These are phyloP conservation scores for Lentinula aciculospora DNA, from an alignment of 768 basidiomycete genomes.

Conservation along the genomic window DNA sequence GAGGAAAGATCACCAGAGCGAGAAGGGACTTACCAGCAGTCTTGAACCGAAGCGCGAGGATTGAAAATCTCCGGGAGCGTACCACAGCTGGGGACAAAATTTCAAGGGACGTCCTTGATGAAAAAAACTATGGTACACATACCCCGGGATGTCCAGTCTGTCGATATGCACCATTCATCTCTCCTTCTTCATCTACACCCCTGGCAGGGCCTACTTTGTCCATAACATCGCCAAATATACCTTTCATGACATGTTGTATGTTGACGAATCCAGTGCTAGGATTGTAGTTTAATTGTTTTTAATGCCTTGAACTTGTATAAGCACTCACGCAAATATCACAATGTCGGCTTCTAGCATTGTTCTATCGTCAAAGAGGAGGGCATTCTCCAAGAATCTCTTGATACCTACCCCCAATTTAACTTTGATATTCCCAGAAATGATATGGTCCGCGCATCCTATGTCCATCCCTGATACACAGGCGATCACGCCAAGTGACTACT, in stretches of 20 bases:
- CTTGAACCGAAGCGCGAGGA: slow-evolving; percentile 20
- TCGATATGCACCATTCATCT: slow-evolving; percentile 20
- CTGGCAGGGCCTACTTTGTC: slow-evolving; percentile 13
- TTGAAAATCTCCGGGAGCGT: slow-evolving; percentile 21
- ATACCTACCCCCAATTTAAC: slow-evolving; percentile 49
- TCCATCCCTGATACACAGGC: slow-evolving; percentile 25
- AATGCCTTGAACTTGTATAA: background rate
- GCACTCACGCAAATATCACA: slow-evolving; percentile 36
- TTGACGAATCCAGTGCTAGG: slow-evolving; percentile 21
- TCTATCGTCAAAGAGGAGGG: slow-evolving; percentile 31
- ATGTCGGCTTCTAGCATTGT: slow-evolving; percentile 32
- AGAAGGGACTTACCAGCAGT: slow-evolving; percentile 14
- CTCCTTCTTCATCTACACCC: slow-evolving; percentile 26
- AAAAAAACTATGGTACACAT: slow-evolving; percentile 4
- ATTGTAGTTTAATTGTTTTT: too few species aligned
- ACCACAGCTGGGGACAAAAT: slow-evolving; percentile 20
- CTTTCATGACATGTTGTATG: slow-evolving; percentile 15
- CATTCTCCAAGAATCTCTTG: slow-evolving; percentile 24
- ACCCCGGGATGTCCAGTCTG: slow-evolving; percentile 26
- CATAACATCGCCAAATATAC: slow-evolving; percentile 20
- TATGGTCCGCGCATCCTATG: slow-evolving; percentile 44
- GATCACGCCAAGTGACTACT: background rate
- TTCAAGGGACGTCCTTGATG: too few species aligned
- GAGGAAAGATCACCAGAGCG: background rate
- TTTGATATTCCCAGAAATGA: slow-evolving; percentile 49